phyloP scores from a whole-genome alignment of 768 basidiomycete species.

The Baorangia bicolor region DNA sequence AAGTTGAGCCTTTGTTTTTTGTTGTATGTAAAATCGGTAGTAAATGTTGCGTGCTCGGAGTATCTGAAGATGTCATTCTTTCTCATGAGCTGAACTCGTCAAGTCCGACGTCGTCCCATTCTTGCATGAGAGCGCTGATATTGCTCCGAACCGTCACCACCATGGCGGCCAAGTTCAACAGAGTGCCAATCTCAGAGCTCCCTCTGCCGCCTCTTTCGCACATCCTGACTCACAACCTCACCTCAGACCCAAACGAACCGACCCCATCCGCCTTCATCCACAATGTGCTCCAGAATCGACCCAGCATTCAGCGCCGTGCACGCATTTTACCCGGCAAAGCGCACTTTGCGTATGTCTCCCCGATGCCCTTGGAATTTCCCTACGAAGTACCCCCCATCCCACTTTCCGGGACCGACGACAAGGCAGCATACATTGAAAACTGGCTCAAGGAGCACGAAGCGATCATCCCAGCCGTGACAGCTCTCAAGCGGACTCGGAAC shows the following conservation, averaged over 20 bases:
- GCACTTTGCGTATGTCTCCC: conserved; percentile 82
- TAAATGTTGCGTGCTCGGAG: too few species aligned
- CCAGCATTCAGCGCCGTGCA: conserved; percentile 70
- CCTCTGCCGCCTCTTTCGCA: conserved; percentile 46
- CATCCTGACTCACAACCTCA: conserved; percentile 48
- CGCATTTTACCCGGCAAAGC: conserved; percentile 54
- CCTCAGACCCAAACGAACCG: conserved; percentile 58
- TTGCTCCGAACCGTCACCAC: conserved; percentile 7
- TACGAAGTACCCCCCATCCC: conserved; percentile 63
- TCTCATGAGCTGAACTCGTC: not conserved
- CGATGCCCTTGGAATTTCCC: conserved; percentile 82
- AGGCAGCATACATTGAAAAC: conserved; percentile 65
- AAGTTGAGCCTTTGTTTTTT: not conserved
- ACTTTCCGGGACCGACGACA: conserved; percentile 49
- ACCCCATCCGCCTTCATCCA: conserved; percentile 51
- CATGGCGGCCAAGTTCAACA: conserved; percentile 22
- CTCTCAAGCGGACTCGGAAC: not conserved
- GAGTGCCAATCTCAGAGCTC: conserved; percentile 43
- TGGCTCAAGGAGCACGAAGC: conserved; percentile 75
- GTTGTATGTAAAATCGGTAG: not conserved
- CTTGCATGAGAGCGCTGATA: conserved; percentile 20
- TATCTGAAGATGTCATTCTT: not conserved
- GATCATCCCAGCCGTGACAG: conserved; percentile 26
- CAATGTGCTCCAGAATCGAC: conserved; percentile 45
- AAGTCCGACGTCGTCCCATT: not conserved